phyloP scores from a whole-genome alignment of 2,329 filamentous ascomycete genomes.

The Hawksworthiomyces lignivorus region DNA sequence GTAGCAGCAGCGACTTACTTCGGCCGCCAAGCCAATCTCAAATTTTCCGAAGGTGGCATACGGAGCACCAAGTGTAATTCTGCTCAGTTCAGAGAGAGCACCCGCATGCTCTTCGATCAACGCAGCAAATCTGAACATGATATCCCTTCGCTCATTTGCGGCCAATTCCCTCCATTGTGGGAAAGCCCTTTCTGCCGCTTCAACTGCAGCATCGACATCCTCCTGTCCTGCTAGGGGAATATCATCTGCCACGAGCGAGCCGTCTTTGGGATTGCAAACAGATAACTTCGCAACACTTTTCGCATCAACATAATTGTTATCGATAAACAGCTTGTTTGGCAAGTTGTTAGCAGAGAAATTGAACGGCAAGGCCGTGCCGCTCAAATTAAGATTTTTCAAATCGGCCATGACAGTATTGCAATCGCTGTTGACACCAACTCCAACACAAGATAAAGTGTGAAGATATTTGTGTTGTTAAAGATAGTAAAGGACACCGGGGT shows the following conservation, averaged over 20 bases:
- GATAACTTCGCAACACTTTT: conserved; percentile 36
- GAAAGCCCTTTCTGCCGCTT: conserved; percentile 65
- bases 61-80: conserved; percentile 27
- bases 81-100: conserved; percentile 29
- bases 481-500: no score
- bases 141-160: conserved; percentile 52
- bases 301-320: conserved; percentile 25
- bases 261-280: conserved; percentile 42
- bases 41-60: conserved; percentile 35
- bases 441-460: no score
- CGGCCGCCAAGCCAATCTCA: conserved; percentile 37
- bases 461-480: no score
- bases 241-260: conserved; percentile 38
- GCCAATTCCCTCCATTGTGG: conserved; percentile 70
- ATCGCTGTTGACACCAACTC: no score
- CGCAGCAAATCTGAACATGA: conserved; percentile 36
- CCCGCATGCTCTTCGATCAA: conserved; percentile 31
- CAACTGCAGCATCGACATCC: conserved; percentile 62
- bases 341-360: neutral
- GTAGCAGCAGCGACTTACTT: conserved; percentile 41
- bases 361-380: no score
- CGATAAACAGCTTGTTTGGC: neutral
- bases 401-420: no score
- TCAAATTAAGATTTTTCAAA: no score
- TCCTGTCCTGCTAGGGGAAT: conserved; percentile 35